Base-by-base conservation (phyloP, 2,329 filamentous ascomycete genomes). In the Aspergillus thermomutatus region DNA sequence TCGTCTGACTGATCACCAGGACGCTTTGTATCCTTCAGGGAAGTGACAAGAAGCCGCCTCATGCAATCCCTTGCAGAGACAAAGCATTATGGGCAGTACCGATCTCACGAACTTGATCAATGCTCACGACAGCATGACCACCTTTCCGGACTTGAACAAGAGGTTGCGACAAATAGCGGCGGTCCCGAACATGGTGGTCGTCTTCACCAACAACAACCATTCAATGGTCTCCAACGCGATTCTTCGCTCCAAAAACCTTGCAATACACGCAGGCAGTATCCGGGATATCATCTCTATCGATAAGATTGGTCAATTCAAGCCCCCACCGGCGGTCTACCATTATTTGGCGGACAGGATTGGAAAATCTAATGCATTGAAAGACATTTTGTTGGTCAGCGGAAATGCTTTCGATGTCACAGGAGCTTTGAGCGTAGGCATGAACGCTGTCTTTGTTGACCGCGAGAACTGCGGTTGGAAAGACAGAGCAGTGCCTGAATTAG, bases 381-480 rank as follows among this genome's bases (percentile, higher is more conserved):
- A 81, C 26, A 78, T 91, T 14, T 91, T 88, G 87, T 72, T 92
- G 7, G 80, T 92, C 5, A 88, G 82, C 62, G 83, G 84, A 1
- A 92, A 92, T 67, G 85, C 89, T 2, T 92, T 92, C 68, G 89
- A 92, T 68, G 76, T 88, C 17, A 80, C 86, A 0, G 89, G 89
- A 0, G 86, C 88, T 0, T 79, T 79, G 58, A 78, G 78, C 1
- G 78, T 80, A 4, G 88, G 88, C 0, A 75, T 91, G 74, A 80
- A 82, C 64, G 82, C 85, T 25, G 84, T 80, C 11, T 91, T 87
- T 85, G 82, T 92, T 5, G 87, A 91, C 73, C 76, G 88, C 26
- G 71, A 68, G 14, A 82, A 82, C 0, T 77, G 72, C 8, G 87
- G 87, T 2, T 91, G 88, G 88, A 76, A 80, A 58, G 89, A 92